Evolutionary conservation across 345 rosid species (phyloP).

Genomic region (Ceriops tagal): DNA sequence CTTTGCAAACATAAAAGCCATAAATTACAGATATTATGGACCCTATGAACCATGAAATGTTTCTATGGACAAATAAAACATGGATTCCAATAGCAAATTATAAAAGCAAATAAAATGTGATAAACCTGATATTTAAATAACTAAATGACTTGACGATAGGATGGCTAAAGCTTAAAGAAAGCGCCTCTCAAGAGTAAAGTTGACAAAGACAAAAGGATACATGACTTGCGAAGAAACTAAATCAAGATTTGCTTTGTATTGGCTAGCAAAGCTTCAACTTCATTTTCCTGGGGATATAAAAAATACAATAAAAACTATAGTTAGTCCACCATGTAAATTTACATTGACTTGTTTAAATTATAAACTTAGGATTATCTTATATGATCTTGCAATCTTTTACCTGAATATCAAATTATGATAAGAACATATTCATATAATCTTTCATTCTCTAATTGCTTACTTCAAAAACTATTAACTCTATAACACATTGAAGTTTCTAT

Average conservation of each 20-base stretch:
- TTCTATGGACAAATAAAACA: background rate
- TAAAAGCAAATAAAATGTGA: background rate
- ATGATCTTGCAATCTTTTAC: constrained; percentile 8
- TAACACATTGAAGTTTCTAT: background rate
- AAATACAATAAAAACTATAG: constrained; percentile 13
- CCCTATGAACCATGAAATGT: background rate
- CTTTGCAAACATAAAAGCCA: background rate
- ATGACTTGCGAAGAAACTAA: constrained; percentile 80
- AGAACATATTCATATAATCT: background rate
- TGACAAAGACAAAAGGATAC: constrained; percentile 49
- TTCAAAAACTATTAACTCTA: too few relatives aligned
- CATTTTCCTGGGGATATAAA: constrained; percentile 56
- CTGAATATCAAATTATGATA: background rate
- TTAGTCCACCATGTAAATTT: constrained; percentile 4
- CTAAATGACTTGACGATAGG: too few relatives aligned
- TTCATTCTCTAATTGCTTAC: background rate
- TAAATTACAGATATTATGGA: background rate
- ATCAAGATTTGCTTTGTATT: constrained; percentile 91
- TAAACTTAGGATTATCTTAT: constrained; percentile 2
- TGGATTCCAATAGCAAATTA: background rate
- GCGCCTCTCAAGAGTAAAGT: constrained; percentile 3
- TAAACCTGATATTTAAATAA: too few relatives aligned
- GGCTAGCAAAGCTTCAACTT: constrained; percentile 88
- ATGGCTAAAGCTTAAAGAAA: background rate
- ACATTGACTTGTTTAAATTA: background rate